Base-by-base conservation (phyloP, 1,139 yeast genomes). In the Pneumocystis oryctolagi region DNA sequence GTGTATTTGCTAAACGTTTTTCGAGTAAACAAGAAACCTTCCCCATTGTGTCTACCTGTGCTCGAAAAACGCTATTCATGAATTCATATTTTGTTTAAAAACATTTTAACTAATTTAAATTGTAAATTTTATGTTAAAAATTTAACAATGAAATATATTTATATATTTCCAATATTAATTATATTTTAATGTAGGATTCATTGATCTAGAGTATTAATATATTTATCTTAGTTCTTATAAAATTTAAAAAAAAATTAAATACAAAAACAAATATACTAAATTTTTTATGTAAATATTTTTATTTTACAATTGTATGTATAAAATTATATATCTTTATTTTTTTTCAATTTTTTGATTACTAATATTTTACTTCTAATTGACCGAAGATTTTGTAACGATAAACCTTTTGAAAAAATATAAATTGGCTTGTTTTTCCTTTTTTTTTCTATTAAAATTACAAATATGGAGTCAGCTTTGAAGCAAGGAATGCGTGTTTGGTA, bases 41-140 rank as follows among this genome's bases (percentile, higher is more conserved):
- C 76, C 98, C 98, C 66, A 81, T 80, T 63, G 95, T 84, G 77
- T 90, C 97, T 67, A 92, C 73, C 76, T 90, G 96, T 72, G 97
- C 97, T 77, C 98, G 85, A 83, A 89, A 89, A 64, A 89, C 85
- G 66, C 95, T 85, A 77, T 89, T 95, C 78, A 97, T 89, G 82
- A 89, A 94, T 78, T 92, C 98, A 77, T 92, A 92, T 78, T 90
- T 92, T 71, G 97, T n/a, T n/a, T n/a, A n/a, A n/a, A n/a, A n/a
- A n/a, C n/a, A n/a, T n/a, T n/a, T n/a, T n/a, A n/a, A n/a, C n/a
- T n/a, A n/a, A n/a, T n/a, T n/a, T n/a, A n/a, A n/a, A n/a, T n/a
- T n/a, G n/a, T n/a, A n/a, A n/a, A n/a, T n/a, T n/a, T n/a, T n/a
- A n/a, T n/a, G n/a, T n/a, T n/a, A n/a, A n/a, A n/a, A n/a, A n/a